These are phyloP conservation scores for Alternaria rosae DNA, from an alignment of 2,329 filamentous ascomycete genomes.

Conservation along the genomic window DNA sequence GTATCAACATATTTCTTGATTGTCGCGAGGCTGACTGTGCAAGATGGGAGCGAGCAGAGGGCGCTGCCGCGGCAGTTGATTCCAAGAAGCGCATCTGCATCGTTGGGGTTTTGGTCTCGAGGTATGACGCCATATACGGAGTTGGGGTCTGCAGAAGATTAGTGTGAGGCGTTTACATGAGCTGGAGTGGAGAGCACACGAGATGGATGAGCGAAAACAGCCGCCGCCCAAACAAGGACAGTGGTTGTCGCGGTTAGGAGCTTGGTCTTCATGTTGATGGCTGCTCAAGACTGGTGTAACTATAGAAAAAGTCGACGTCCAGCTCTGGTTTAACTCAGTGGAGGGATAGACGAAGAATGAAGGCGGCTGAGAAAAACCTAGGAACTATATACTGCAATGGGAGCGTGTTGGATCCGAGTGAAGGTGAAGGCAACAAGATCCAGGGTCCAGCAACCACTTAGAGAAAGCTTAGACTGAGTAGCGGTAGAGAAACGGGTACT, in stretches of 20 bases:
- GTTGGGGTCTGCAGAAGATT: neutral
- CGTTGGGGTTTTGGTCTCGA: neutral
- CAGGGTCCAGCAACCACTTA: neutral
- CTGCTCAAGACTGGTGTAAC: neutral
- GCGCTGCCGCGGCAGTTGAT: constrained; percentile 1
- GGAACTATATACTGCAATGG: neutral
- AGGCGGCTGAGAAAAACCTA: neutral
- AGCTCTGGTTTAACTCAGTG: neutral
- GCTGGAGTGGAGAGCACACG: neutral
- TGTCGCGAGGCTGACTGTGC: neutral
- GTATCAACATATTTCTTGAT: neutral
- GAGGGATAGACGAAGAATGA: neutral
- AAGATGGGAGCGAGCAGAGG: neutral
- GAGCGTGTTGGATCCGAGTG: neutral
- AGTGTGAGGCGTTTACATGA: neutral
- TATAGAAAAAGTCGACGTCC: neutral
- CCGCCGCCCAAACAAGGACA: neutral
- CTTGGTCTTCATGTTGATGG: neutral
- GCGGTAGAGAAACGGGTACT: neutral
- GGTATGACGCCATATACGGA: neutral
- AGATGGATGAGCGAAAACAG: neutral
- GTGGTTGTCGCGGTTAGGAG: neutral
- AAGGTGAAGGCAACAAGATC: neutral
- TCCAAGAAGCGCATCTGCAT: neutral
- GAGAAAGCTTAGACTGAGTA: neutral